A percentile compares a stretch with the other conserved stretches of the same genome.
Conservation (phyloP, 768 basidiomycete genomes). For the Tricholoma terreum region DNA sequence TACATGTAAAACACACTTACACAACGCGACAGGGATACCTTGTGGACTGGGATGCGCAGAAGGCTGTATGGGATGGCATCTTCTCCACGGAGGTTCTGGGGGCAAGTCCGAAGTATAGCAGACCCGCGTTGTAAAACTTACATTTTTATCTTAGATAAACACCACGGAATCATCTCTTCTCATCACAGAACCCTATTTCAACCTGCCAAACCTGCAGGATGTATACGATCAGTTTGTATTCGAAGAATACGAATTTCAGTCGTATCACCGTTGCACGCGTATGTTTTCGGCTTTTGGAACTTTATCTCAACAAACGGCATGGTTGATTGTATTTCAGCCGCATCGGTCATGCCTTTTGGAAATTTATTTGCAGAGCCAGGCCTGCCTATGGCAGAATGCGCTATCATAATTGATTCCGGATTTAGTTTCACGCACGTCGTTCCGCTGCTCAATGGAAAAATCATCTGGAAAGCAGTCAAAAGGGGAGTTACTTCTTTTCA, state of each 20-base stretch:
- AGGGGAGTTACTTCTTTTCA: conserved; percentile 45
- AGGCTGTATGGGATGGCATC: conserved; percentile 89
- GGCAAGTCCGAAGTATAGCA: conserved; percentile 35
- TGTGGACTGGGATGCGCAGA: conserved; percentile 94
- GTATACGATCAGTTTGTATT: conserved; percentile 95
- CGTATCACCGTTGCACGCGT: conserved; percentile 83
- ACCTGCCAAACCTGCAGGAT: conserved; percentile 88
- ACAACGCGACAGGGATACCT: conserved; percentile 70
- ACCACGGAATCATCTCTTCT: conserved; percentile 71
- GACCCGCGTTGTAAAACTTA: background rate
- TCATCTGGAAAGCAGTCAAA: conserved; percentile 81
- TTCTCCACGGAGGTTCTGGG: conserved; percentile 72
- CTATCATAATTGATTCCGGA: conserved; percentile 82
- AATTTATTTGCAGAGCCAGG: conserved; percentile 55
- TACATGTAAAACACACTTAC: conserved; percentile 15
- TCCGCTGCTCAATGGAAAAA: conserved; percentile 70
- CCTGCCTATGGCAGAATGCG: conserved; percentile 66
- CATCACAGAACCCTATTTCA: conserved; percentile 93
- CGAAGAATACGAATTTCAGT: conserved; percentile 92
- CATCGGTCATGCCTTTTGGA: conserved; percentile 75
- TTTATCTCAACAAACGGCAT: conserved; percentile 8
- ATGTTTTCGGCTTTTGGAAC: conserved; percentile 28
- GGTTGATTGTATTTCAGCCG: conserved; percentile 49
- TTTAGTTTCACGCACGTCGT: conserved; percentile 94
- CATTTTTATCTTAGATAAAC: conserved; percentile 51